Conservation (phyloP, 345 rosid genomes). For the Reutealis trisperma region DNA sequence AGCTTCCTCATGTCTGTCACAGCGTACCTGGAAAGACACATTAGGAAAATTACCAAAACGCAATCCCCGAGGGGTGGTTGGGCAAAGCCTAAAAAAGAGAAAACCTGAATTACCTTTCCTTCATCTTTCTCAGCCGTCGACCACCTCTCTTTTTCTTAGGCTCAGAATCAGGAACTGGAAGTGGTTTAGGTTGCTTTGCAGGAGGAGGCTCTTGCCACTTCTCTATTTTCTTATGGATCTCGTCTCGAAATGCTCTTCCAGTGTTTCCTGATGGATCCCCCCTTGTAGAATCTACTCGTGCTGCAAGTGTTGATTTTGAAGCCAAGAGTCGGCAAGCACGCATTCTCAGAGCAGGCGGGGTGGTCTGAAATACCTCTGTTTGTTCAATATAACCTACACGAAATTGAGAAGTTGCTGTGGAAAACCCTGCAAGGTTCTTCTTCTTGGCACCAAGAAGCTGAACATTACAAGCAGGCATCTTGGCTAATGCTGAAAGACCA, state of each 20-base stretch:
- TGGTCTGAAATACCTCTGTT: constrained; percentile 78
- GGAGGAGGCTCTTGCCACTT: constrained; percentile 99
- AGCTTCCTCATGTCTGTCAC: constrained; percentile 95
- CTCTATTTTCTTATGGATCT: constrained; percentile 81
- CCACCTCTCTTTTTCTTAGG: constrained; percentile 98
- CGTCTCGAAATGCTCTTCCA: constrained; percentile 71
- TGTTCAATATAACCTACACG: constrained; percentile 89
- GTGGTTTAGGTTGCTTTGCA: constrained; percentile 94
- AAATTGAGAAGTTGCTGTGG: constrained; percentile 78
- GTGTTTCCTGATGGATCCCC: constrained; percentile 78
- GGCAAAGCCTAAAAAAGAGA: too few species aligned
- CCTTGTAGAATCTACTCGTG: constrained; percentile 81
- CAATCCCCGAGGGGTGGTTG: too few species aligned
- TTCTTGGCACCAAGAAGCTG: constrained; percentile 92
- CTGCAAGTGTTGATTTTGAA: constrained; percentile 80
- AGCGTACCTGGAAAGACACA: constrained; percentile 63
- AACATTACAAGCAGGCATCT: constrained; percentile 97
- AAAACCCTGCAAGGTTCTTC: constrained; percentile 94
- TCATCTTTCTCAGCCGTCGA: constrained; percentile 92
- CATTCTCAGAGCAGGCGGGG: constrained; percentile 74
- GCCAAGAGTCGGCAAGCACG: constrained; percentile 88
- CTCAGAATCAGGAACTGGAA: constrained; percentile 99
- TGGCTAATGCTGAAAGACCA: constrained; percentile 86
- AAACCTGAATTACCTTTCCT: constrained; percentile 62
- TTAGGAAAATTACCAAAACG: constrained; percentile 14